Evolutionary conservation across 1,284 basidiomycete species (phyloP), one percentile per base, ranked within the genome.

Genomic region (Melampsora abietis-canadensis): DNA sequence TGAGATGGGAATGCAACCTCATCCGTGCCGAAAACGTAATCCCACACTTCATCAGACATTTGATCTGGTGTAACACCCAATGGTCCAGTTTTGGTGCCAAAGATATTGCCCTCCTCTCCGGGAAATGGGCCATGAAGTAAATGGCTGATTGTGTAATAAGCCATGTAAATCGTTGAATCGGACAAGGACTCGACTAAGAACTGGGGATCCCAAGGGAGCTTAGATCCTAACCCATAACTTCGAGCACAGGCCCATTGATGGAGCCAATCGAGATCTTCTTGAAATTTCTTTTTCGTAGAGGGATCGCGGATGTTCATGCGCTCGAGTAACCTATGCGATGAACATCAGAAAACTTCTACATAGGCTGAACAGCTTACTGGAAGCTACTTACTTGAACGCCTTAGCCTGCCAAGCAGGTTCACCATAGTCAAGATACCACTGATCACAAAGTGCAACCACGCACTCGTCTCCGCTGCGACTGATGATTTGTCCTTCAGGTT

Each of bases 341-440:
- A 2, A 12, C 64, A n/a, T 76, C 15, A 48, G 34, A 75, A 60
- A 64, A 68, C 40, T 10, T 21, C 4, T 24, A 14, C 48, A 15
- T 34, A 10, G 21, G 27, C 7, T 21, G 30, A 70, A 19, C 24
- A n/a, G n/a, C 30, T 17, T 10, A 64, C 54, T 57, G 8, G 21
- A 5, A 30, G n/a, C 54, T 6, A 85, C 88, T 76, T 80, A 91
- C 92, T 87, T 89, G 82, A 94, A 90, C 7, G 93, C 89, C 80
- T 91, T 86, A 19, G 86, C 87, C 83, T 90, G 91, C 96, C 96
- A 99, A 51, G 83, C 82, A 2, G 88, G 82, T 85, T 98, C 94
- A 79, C 95, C 96, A 81, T 98, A 99, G 84, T 98, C 94, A 82
- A 98, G 85, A 84, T 98, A 98, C 94, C 95, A 99, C 83, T 99